Evolutionary conservation across 164 flowering plant species (phyloP), one percentile per base, ranked within the genome.

Genomic region (Piper betle): DNA sequence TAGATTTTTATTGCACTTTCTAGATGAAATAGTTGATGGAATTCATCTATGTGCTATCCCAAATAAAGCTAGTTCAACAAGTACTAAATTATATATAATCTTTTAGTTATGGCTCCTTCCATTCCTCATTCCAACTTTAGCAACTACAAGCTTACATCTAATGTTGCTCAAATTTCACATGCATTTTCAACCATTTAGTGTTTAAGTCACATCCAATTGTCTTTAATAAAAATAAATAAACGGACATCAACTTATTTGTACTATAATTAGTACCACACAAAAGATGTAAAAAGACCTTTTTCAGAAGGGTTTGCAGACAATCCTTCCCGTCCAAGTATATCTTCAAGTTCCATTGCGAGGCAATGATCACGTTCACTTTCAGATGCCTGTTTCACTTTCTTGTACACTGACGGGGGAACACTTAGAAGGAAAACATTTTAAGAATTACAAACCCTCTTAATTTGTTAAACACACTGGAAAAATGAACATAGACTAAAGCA

Each of bases 301-400:
- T 93, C 99, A 57, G 87, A 76, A 52, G 99, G 97, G 75, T 82
- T 84, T 59, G 78, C 33, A 19, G 95, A 80, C 65, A 90, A 73
- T 20, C 97, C 97, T 79, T 93, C 97, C 71, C 58, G 86, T 46
- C 80, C 69, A 57, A 93, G 88, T 37, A 93, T 82, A 56, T 78
- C 84, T 72, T 82, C 88, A 59, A 93, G 72, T 73, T 86, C 97
- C 77, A 86, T 86, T 59, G 83, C 76, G 11, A 93, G 73, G 64
- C 52, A 60, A 19, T 75, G 69, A 75, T 90, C 99, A 4, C 94
- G 97, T 72, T 88, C 80, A 64, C 72, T 72, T 62, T 93, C 97
- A 59, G 91, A 84, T 37, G 77, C 93, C 77, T 85, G 96, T 78
- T 90, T 93, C 65, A 75, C 97, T 69, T 76, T 86, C 77, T 76